Evolutionary conservation across 306 rosid species (phyloP).

Genomic region (Acmispon strigosus): DNA sequence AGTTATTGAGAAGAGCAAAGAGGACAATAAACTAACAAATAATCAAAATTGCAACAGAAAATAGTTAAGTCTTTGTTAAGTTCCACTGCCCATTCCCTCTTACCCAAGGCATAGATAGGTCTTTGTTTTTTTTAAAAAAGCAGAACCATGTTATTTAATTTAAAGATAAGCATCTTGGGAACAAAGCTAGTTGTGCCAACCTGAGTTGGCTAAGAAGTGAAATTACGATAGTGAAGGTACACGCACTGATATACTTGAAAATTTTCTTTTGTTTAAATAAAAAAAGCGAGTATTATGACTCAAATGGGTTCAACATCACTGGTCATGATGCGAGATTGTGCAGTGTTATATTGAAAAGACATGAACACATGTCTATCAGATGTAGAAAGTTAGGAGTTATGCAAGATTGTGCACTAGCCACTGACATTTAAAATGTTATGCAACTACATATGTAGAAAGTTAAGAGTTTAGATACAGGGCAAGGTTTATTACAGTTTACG

Average conservation of each 20-base stretch:
- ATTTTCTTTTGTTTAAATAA: neutral
- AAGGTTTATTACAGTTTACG: neutral
- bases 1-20: conserved; percentile 70
- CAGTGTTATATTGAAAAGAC: conserved; percentile 1
- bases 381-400: neutral
- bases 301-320: neutral
- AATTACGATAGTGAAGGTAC: neutral
- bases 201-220: neutral
- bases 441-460: no score
- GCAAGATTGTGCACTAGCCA: no score
- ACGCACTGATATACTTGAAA: neutral
- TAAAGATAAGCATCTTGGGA: no score
- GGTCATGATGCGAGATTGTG: neutral
- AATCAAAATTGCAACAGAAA: neutral
- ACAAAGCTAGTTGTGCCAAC: no score
- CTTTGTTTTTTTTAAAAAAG: no score
- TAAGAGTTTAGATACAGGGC: neutral
- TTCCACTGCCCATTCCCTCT: no score
- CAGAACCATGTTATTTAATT: no score
- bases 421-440: no score
- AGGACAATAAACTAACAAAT: neutral
- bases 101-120: no score
- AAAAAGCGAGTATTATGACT: neutral
- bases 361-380: no score
- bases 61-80: no score